Percentiles rank a stretch among this genome's conserved stretches.
phyloP scores from a whole-genome alignment of 2,329 filamentous ascomycete genomes.

The Amphichorda felina region DNA sequence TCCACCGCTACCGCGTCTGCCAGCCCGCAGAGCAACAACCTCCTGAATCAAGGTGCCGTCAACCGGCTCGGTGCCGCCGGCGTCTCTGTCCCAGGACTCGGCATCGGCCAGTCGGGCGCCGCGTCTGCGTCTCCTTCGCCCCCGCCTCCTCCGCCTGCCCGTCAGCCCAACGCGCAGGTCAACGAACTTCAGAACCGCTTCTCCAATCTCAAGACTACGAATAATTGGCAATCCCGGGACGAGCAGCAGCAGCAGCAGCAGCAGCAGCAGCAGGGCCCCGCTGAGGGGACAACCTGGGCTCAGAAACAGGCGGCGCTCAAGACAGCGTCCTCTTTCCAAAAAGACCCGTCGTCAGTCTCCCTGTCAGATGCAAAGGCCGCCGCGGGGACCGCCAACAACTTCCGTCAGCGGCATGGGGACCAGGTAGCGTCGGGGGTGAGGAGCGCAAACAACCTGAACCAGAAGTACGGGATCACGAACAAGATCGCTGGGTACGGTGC shows the following conservation, averaged over 20 bases:
- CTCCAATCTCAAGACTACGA: constrained; percentile 31
- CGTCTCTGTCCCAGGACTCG: constrained; percentile 65
- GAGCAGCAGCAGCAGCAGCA: neutral
- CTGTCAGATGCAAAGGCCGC: constrained; percentile 44
- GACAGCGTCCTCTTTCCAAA: constrained; percentile 47
- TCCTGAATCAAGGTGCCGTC: constrained; percentile 45
- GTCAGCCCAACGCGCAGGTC: constrained; percentile 18
- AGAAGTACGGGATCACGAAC: constrained; percentile 45
- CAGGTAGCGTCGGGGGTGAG: constrained; percentile 50
- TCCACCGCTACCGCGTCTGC: constrained; percentile 11
- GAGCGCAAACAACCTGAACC: constrained; percentile 43
- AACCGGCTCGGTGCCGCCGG: constrained; percentile 60
- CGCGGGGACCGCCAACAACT: constrained; percentile 53
- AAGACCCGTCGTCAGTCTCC: constrained; percentile 49
- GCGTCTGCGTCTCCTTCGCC: constrained; percentile 11
- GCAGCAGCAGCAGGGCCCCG: constrained; percentile 10
- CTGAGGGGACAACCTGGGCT: constrained; percentile 47
- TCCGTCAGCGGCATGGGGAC: constrained; percentile 58
- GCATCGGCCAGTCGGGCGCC: constrained; percentile 40
- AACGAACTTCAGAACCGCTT: constrained; percentile 60
- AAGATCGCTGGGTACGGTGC: constrained; percentile 17
- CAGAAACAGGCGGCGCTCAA: constrained; percentile 53
- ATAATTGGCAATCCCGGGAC: neutral
- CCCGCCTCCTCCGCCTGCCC: constrained; percentile 11
- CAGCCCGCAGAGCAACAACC: constrained; percentile 11